Percentiles rank a stretch among this genome's conserved stretches.
Evolutionary conservation across 2,329 filamentous ascomycete genomes (phyloP).

Genomic region (Hymenoscyphus fructigenus): DNA sequence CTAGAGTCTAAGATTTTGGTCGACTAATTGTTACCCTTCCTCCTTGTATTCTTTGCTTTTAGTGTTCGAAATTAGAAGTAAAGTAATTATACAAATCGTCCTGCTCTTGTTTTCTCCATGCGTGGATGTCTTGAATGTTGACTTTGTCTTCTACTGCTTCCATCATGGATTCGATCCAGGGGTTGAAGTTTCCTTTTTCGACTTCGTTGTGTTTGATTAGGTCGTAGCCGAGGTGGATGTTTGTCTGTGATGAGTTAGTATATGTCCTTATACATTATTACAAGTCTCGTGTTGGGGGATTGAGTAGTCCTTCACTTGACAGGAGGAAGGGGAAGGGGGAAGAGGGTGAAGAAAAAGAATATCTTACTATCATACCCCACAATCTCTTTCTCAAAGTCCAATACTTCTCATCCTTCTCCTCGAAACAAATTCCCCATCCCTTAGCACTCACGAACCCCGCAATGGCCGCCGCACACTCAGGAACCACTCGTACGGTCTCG

Average conservation of each 20-base stretch:
- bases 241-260: background rate
- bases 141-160: background rate
- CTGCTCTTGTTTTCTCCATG: background rate
- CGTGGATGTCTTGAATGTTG: background rate
- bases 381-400: background rate
- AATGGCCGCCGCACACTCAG: background rate
- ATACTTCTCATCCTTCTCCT: background rate
- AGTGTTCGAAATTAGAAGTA: no score
- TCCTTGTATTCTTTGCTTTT: background rate
- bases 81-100: background rate
- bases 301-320: no score
- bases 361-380: background rate
- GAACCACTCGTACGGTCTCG: background rate
- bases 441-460: background rate
- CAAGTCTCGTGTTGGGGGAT: no score
- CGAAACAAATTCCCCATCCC: background rate
- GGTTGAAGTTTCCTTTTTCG: background rate
- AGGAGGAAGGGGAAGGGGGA: background rate
- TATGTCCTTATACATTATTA: background rate
- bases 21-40: constrained; percentile 52
- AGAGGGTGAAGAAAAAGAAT: background rate
- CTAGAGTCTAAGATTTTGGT: constrained; percentile 81
- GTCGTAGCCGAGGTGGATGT: background rate
- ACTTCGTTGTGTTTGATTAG: background rate
- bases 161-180: background rate